phyloP scores from a whole-genome alignment of 2,329 filamentous ascomycete genomes.

The Colletotrichum paranaense region DNA sequence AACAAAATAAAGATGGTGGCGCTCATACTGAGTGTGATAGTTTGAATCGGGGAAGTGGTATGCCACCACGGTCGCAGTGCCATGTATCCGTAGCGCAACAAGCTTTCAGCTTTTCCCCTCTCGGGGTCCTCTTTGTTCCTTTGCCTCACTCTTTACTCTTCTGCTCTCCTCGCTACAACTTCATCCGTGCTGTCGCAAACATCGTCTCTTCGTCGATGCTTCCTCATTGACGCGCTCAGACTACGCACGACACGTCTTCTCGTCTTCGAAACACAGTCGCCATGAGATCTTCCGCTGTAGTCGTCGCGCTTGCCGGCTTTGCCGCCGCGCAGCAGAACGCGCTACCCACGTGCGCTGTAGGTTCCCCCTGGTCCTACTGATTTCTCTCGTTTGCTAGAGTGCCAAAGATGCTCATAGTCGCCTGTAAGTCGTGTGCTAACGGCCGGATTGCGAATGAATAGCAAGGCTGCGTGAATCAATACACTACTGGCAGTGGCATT shows the following conservation, averaged over 20 bases:
- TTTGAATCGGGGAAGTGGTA: slow-evolving; percentile 14
- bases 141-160: not conserved
- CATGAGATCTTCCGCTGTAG: slow-evolving; percentile 50
- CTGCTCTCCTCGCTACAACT: not conserved
- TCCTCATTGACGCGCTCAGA: slow-evolving; percentile 11
- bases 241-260: not conserved
- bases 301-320: slow-evolving; percentile 44
- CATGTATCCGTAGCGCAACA: not conserved
- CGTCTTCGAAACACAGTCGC: slow-evolving; percentile 27
- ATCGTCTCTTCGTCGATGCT: not conserved
- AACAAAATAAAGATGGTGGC: slow-evolving; percentile 17
- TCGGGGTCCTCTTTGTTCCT: not conserved
- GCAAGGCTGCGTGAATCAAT: slow-evolving; percentile 46
- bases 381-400: not conserved
- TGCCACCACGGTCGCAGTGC: not conserved
- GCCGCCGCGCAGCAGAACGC: slow-evolving; percentile 48
- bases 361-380: slow-evolving; percentile 35
- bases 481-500: slow-evolving; percentile 47
- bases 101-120: slow-evolving; percentile 11
- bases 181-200: not conserved
- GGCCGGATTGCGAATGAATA: not conserved
- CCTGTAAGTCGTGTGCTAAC: slow-evolving; percentile 38
- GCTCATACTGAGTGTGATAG: not conserved
- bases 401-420: not conserved
- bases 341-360: slow-evolving; percentile 53